phyloP scores from a whole-genome alignment of 805 yeast genomes.

The Barnettozyma sucrosica region DNA sequence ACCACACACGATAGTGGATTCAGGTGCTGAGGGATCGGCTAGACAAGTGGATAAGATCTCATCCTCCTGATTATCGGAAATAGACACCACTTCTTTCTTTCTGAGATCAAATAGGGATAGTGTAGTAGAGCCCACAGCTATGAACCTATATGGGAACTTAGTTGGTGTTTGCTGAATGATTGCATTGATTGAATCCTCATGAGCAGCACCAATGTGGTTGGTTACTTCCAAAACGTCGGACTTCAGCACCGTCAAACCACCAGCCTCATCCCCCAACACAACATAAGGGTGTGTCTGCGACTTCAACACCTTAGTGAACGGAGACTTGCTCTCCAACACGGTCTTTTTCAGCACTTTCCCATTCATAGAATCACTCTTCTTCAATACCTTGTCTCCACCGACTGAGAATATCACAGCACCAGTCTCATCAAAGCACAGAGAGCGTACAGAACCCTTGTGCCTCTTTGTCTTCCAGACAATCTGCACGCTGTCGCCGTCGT shows the following conservation, averaged over 20 bases:
- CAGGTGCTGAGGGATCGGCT: slow-evolving; percentile 57
- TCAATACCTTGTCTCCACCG: slow-evolving; percentile 77
- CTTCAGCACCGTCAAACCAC: slow-evolving; percentile 59
- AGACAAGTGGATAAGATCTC: slow-evolving; percentile 76
- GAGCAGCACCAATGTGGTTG: slow-evolving; percentile 48
- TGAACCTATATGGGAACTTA: slow-evolving; percentile 70
- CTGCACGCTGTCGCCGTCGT: slow-evolving; percentile 18
- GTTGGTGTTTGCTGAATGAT: slow-evolving; percentile 59
- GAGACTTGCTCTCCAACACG: slow-evolving; percentile 11
- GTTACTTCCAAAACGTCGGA: slow-evolving; percentile 43
- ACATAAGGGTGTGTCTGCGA: slow-evolving; percentile 36
- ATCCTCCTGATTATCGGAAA: slow-evolving; percentile 89
- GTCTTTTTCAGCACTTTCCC: slow-evolving; percentile 71
- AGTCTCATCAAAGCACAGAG: slow-evolving; percentile 51
- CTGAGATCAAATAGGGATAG: slow-evolving; percentile 74
- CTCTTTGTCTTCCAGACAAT: slow-evolving; percentile 76
- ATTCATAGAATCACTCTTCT: slow-evolving; percentile 61
- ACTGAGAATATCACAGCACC: slow-evolving; percentile 55
- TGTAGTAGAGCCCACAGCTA: slow-evolving; percentile 79
- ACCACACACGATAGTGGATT: slow-evolving; percentile 60
- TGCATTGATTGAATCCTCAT: slow-evolving; percentile 73
- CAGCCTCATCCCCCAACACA: slow-evolving; percentile 61
- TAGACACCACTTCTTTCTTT: slow-evolving; percentile 40
- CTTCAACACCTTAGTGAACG: slow-evolving; percentile 30
- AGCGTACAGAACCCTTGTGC: slow-evolving; percentile 85